Evolutionary conservation across 768 basidiomycete genomes (phyloP).

Genomic region (Glaciozyma martinii): DNA sequence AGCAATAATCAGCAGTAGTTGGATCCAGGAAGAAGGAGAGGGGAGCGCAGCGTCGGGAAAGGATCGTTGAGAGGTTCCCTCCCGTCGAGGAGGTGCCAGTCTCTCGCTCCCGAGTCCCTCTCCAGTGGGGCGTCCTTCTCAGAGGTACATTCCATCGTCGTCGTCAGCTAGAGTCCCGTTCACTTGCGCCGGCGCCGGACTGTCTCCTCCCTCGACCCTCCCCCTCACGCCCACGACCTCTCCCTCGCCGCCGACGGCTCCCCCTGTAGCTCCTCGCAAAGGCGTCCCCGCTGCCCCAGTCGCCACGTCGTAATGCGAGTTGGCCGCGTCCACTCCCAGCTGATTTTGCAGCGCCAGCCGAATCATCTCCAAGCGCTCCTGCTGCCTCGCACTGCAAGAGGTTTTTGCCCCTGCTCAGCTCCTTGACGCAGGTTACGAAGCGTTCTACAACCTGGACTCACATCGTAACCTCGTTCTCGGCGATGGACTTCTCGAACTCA

Average conservation of each 20-base stretch:
- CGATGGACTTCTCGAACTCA: slow-evolving; percentile 9
- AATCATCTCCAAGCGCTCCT: slow-evolving; percentile 24
- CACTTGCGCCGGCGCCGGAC: background rate
- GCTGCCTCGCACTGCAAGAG: slow-evolving; percentile 9
- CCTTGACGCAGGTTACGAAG: background rate
- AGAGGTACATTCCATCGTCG: slow-evolving; percentile 20
- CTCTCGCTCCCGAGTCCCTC: too few relatives aligned
- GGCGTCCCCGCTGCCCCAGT: background rate
- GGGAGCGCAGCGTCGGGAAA: too few relatives aligned
- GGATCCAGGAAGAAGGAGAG: too few relatives aligned
- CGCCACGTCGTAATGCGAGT: slow-evolving; percentile 18
- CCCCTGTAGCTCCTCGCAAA: background rate
- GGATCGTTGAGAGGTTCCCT: too few relatives aligned
- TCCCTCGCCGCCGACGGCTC: background rate
- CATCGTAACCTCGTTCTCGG: slow-evolving; percentile 28
- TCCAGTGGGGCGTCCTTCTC: background rate
- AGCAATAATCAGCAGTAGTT: too few relatives aligned
- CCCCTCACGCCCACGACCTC: background rate
- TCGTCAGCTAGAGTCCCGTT: background rate
- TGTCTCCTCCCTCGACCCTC: background rate
- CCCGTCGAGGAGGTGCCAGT: too few relatives aligned
- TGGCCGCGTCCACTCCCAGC: slow-evolving; percentile 23
- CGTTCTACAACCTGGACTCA: slow-evolving; percentile 3
- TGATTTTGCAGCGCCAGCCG: slow-evolving; percentile 20
- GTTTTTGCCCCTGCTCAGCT: background rate